Evolutionary conservation across 2,329 filamentous ascomycete species (phyloP).

Genomic region (Botrytis aclada): DNA sequence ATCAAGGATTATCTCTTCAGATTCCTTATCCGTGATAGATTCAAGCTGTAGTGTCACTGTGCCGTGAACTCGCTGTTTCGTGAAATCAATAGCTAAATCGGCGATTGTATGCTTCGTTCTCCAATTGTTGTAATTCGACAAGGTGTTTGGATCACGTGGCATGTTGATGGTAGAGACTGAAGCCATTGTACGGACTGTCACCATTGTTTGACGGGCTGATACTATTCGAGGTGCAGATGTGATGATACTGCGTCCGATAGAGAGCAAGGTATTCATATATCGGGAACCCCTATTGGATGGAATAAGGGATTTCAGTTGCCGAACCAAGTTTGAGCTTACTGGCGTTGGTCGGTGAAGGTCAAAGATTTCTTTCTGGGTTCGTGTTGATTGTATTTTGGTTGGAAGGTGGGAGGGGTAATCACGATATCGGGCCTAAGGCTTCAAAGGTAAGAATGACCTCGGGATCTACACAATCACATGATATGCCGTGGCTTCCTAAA

Average conservation of each 20-base stretch:
- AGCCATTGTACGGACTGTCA: conserved; percentile 29
- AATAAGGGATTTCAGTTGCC: background rate
- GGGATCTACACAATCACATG: background rate
- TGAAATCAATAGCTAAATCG: conserved; percentile 80
- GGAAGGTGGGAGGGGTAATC: conserved; percentile 4
- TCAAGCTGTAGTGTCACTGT: conserved; percentile 74
- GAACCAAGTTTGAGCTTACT: background rate
- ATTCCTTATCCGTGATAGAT: conserved; percentile 69
- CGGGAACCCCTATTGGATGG: background rate
- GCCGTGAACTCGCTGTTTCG: conserved; percentile 71
- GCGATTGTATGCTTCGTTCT: conserved; percentile 78
- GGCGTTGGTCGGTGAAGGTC: conserved; percentile 5
- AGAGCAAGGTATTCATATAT: conserved; percentile 21
- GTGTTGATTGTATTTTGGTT: background rate
- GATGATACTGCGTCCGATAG: conserved; percentile 24
- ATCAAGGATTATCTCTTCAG: conserved; percentile 79
- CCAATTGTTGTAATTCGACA: conserved; percentile 90
- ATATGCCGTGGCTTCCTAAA: background rate
- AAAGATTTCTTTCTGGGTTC: conserved; percentile 10
- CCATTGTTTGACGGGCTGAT: conserved; percentile 17
- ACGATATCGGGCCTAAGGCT: background rate
- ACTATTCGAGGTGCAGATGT: conserved; percentile 24
- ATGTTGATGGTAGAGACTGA: conserved; percentile 22
- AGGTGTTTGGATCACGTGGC: conserved; percentile 77
- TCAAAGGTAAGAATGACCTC: background rate